Base-by-base conservation (phyloP, 2,329 filamentous ascomycete genomes). In the Fusarium circinatum region DNA sequence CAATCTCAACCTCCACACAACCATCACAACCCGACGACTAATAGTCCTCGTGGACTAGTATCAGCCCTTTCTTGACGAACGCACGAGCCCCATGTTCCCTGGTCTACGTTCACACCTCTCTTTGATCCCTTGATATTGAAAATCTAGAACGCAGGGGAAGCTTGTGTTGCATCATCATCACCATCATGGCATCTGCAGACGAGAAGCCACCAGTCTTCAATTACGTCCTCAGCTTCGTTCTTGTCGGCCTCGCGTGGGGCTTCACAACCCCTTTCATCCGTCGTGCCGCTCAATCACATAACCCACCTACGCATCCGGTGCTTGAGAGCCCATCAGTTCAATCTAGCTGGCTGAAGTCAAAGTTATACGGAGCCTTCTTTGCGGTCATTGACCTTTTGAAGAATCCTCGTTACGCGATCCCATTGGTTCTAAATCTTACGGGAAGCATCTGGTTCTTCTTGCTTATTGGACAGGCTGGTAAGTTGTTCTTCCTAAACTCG, bases 381-480 rank as follows among this genome's bases (percentile, higher is more conserved):
- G 92, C 91, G 8, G 93, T 96, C 2, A 79, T 91, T 18, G 95
- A 98, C 79, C 85, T 98, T 66, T 83, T 98, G 59, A 86, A 89
- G 66, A 95, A 95, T 76, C 95, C 95, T 41, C 89, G 90, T 24
- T 98, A 98, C 83, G 93, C 94, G 11, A 84, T 97, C 32, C 96
- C 96, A 26, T 83, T 98, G 76, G 84, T 98, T 59, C 83, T 98
- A 66, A 98, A 98, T 81, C 84, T 98, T 60, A 98, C 96, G 6
- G 96, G 96, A 36, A 97, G 94, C 79, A 88, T 98, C 62, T 98
- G 96, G 96, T 98, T 98, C 84, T 98, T 98, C 78, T 83, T 98
- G 75, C 86, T 98, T 74, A 96, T 98, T 83, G 96, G 96, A 12
- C 90, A 96, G 82, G 95, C 95, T 78, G 95, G 95, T 97, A 83